Evolutionary conservation across 176 grass and related monocot genomes (phyloP), one percentile per base, ranked within the genome.

Genomic region (Pontederia crassipes): DNA sequence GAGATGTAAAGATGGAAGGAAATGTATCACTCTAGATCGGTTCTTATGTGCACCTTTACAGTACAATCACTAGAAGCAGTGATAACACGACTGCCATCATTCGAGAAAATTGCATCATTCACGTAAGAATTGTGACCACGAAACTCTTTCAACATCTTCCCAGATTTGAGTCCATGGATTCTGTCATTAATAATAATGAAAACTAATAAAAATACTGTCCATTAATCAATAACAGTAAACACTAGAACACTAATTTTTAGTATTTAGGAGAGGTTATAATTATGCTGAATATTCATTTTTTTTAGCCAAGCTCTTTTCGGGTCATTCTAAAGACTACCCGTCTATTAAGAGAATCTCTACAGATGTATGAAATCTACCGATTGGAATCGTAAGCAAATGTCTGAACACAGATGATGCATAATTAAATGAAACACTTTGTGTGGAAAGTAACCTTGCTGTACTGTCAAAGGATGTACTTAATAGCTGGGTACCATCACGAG

Each of bases 81-180:
- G 60, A 98, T 92, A 61, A 98, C 93, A 76, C 81, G 87, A 58
- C 64, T 85, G 67, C 84, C 87, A 54, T 98, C 93, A 69, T 83
- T 74, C 27, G 87, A 85, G 74, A 92, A 98, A 73, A 98, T 85
- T 47, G 93, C 93, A 85, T 80, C 78, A 74, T 97, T 97, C 63
- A 97, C 93, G 71, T 75, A 98, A 46, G 93, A 97, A 66, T 14
- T 72, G 49, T 98, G 93, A 64, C 93, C 87, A 74, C 93, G 69
- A 53, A 98, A 98, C 82, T 98, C 93, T 80, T 98, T 98, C 65
- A 98, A 77, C 79, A 98, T 81, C 79, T 98, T 98, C 58, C 93
- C 93, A 48, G 93, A 98, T 49, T 98, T 98, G 47, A 98, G 79
- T 14, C 87, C 93, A 83, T 98, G 93, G 57, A 98, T 80, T 88